phyloP scores from a whole-genome alignment of 2,329 filamentous ascomycete genomes.

The Chalara sp. region DNA sequence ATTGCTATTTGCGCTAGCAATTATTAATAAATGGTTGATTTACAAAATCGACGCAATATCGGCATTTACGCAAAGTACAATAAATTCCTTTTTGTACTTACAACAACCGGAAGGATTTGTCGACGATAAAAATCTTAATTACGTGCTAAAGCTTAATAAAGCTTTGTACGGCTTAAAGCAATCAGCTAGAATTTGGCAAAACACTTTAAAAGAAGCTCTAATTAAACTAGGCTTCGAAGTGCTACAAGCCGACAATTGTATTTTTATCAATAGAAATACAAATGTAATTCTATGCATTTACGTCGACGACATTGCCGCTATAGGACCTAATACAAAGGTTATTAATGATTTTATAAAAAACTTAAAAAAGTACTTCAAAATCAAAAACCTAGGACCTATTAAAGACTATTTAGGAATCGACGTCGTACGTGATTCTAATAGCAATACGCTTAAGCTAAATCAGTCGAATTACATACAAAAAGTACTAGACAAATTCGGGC shows the following conservation, averaged over 20 bases:
- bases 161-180: conserved; percentile 1
- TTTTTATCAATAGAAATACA: not conserved
- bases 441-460: not conserved
- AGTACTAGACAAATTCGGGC: not conserved
- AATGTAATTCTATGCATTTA: not conserved
- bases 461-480: conserved; percentile 1
- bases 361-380: conserved; percentile 2
- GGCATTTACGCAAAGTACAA: not conserved
- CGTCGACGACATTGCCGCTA: not conserved
- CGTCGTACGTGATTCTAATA: not conserved
- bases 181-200: conserved; percentile 1
- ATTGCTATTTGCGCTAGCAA: not conserved
- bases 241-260: not conserved
- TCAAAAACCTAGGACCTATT: conserved; percentile 1
- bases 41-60: not conserved
- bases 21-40: not conserved
- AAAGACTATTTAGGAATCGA: conserved; percentile 1
- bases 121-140: not conserved
- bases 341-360: conserved; percentile 1
- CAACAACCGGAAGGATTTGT: not conserved
- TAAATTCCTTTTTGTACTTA: not conserved
- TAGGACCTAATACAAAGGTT: not conserved
- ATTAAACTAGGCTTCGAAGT: not conserved
- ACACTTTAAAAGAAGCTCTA: not conserved
- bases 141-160: conserved; percentile 3